Evolutionary conservation across 23 red algal species (phyloP), one percentile per base, ranked within the genome.

Genomic region (Gracilaria vermiculophylla): DNA sequence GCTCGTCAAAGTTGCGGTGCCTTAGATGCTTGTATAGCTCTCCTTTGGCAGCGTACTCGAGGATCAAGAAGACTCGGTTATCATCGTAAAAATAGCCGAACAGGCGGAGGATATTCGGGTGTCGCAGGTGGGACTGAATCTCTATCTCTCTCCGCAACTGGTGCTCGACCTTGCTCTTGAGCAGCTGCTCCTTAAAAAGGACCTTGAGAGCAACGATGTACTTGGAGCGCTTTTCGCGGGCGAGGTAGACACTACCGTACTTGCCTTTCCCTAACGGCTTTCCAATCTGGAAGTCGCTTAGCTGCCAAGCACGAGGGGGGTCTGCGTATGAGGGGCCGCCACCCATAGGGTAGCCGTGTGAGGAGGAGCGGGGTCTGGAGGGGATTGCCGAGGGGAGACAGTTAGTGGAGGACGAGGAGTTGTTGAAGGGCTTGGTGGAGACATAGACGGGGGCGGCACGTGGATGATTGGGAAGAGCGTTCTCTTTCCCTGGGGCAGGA

Each of bases 161-260:
- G 62, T 99, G 97, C 89, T 99, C 97, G 65, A 99, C 97, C 49
- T 85, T 82, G 62, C 74, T 85, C 52, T 94, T 89, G 44, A 87
- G 44, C 44, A 99, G 77, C 62, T 95, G 92, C 31, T 67, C 56
- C 78, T 99, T 99, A 85, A 82, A 95, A 19, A 99, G 87, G 53
- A 99, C 94, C 76, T 99, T 99, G 25, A 99, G 88, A 35, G 87
- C 97, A 33, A 95, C 92, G 76, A 99, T 92, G 90, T 96, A 99
- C 52, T 93, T 65, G 37, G 88, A 87, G 45, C 77, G 54, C 51
- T 88, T 93, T 72, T 99, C 97, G 81, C 97, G 92, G n/a, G 97
- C 97, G 73, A 99, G 79, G 61, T 99, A 99, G 15, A 99, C 97
- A 69, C 91, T 92, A 53, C 97, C 97, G 76, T 95, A 99, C 82